Percentiles rank a stretch among this genome's conserved stretches.
Evolutionary conservation across 345 rosid genomes (phyloP).

Genomic region (Euphorbia tirucalli): DNA sequence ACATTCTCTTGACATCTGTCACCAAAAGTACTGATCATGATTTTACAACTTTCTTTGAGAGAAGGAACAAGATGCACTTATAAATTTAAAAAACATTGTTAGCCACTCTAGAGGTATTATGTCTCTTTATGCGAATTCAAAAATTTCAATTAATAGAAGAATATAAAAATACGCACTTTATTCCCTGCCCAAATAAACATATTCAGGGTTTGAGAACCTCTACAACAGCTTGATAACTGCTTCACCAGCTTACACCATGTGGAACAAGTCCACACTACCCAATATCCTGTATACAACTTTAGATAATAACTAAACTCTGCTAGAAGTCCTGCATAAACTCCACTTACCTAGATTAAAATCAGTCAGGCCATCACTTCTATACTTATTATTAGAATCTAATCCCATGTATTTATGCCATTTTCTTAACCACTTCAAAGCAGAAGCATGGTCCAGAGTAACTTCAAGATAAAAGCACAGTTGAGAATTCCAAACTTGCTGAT

Average conservation of each 20-base stretch:
- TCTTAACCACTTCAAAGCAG: not conserved
- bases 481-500: not conserved
- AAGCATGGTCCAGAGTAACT: not conserved
- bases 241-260: not conserved
- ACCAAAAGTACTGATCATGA: not conserved
- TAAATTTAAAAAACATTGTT: too few relatives aligned
- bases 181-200: not conserved
- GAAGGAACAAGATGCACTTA: not conserved
- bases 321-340: not conserved
- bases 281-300: not conserved
- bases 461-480: too few relatives aligned
- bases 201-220: not conserved
- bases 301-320: not conserved
- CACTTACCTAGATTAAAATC: not conserved
- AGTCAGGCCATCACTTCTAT: not conserved
- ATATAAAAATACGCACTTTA: too few relatives aligned
- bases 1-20: not conserved
- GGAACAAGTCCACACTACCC: not conserved
- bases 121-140: not conserved
- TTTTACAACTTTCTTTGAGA: not conserved
- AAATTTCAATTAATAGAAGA: too few relatives aligned
- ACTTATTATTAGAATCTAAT: not conserved
- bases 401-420: not conserved
- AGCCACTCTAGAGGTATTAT: not conserved
- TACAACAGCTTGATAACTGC: not conserved